phyloP scores from a whole-genome alignment of 768 basidiomycete species.

The Obba rivulosa region DNA sequence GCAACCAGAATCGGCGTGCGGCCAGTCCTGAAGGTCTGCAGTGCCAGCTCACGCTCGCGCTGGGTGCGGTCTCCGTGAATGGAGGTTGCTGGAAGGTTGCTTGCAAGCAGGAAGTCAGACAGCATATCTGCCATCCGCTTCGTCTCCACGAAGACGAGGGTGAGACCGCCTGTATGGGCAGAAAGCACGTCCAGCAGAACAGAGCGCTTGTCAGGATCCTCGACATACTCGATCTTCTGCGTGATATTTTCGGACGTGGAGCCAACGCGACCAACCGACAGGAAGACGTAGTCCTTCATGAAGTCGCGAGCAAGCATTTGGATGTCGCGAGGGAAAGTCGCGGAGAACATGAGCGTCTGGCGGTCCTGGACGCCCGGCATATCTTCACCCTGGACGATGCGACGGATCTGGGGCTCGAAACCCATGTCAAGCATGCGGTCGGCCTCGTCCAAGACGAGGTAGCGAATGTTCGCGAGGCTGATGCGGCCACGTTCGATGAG shows the following conservation, averaged over 20 bases:
- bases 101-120: conserved; percentile 87
- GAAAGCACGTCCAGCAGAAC: conserved; percentile 91
- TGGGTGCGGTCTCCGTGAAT: conserved; percentile 98
- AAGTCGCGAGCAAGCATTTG: conserved; percentile 95
- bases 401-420: conserved; percentile 99
- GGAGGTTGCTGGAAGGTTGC: conserved; percentile 85
- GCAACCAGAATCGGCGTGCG: conserved; percentile 96
- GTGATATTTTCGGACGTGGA: conserved; percentile 99
- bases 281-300: conserved; percentile 97
- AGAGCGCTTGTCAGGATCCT: conserved; percentile 95
- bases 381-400: conserved; percentile 97
- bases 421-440: conserved; percentile 99
- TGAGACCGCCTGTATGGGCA: conserved; percentile 74
- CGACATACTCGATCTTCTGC: conserved; percentile 97
- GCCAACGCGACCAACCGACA: conserved; percentile 96
- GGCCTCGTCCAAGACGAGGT: conserved; percentile 97
- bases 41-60: conserved; percentile 92
- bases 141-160: conserved; percentile 97
- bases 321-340: conserved; percentile 98
- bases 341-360: conserved; percentile 99
- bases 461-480: conserved; percentile 93
- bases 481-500: conserved; percentile 97
- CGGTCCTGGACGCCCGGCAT: conserved; percentile 92
- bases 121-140: conserved; percentile 99
- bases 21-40: conserved; percentile 93